Percentiles rank a stretch among this genome's conserved stretches.
phyloP scores from a whole-genome alignment of 768 basidiomycete genomes.

The Russula brevipes region DNA sequence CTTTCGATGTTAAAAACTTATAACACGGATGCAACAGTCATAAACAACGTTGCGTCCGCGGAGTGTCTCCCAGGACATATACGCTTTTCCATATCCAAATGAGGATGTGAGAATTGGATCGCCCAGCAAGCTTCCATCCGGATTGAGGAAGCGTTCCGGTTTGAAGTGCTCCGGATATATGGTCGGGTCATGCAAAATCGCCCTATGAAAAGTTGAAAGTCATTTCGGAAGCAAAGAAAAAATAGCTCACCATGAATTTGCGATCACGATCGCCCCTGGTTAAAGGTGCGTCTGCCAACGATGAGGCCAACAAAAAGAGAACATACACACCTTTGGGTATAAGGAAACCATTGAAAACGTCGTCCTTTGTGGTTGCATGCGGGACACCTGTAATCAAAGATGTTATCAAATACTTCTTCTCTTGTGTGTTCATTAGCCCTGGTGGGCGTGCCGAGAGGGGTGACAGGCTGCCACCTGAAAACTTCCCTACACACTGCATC shows the following conservation, averaged over 20 bases:
- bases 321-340: too few relatives aligned
- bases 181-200: neutral
- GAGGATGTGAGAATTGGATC: neutral
- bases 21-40: neutral
- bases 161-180: neutral
- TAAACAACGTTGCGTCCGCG: neutral
- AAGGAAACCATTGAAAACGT: too few relatives aligned
- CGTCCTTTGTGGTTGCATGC: neutral
- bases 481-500: neutral
- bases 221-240: too few relatives aligned
- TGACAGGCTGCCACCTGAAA: neutral
- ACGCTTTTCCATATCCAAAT: neutral
- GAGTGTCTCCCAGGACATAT: neutral
- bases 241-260: too few relatives aligned
- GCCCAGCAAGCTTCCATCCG: neutral
- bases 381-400: neutral
- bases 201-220: neutral
- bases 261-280: too few relatives aligned
- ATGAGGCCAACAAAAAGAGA: too few relatives aligned
- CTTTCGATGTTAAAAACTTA: neutral
- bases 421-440: too few relatives aligned
- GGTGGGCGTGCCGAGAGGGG: neutral
- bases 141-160: neutral
- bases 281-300: too few relatives aligned
- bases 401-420: too few relatives aligned